phyloP scores from a whole-genome alignment of 352 stramenopile species.

The Pythium myriotylum region DNA sequence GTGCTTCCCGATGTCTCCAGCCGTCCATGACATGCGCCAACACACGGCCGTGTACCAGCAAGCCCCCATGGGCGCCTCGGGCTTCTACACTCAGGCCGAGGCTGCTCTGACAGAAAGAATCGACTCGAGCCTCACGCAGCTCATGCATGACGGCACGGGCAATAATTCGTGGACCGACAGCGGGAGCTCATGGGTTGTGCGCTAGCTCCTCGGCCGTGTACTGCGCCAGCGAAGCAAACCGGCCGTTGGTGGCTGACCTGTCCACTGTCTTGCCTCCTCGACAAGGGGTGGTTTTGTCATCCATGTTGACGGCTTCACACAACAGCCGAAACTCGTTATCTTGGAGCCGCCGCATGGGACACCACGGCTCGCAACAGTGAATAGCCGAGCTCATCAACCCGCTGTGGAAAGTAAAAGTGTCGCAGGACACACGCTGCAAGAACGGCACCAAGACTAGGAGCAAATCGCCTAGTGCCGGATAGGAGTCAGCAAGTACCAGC shows the following conservation, averaged over 20 bases:
- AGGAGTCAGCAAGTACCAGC: conserved; percentile 70
- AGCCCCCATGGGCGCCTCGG: background rate
- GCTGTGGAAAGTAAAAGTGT: conserved; percentile 64
- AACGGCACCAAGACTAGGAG: conserved; percentile 81
- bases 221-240: conserved; percentile 58
- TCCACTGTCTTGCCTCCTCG: no score
- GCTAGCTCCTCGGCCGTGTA: conserved; percentile 32
- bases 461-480: conserved; percentile 71
- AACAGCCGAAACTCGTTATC: no score
- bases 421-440: conserved; percentile 71
- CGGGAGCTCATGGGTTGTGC: no score
- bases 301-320: no score
- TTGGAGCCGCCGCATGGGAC: no score
- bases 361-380: conserved; percentile 49
- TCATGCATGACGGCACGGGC: conserved; percentile 18
- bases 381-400: conserved; percentile 73
- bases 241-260: no score
- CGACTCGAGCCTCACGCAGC: conserved; percentile 23
- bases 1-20: conserved; percentile 19
- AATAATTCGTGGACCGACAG: no score
- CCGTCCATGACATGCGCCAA: conserved; percentile 2
- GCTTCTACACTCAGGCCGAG: conserved; percentile 11
- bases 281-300: no score
- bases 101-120: background rate
- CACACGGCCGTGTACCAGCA: conserved; percentile 24